Evolutionary conservation across 306 rosid species (phyloP).

Genomic region (Cucurbita pepo): DNA sequence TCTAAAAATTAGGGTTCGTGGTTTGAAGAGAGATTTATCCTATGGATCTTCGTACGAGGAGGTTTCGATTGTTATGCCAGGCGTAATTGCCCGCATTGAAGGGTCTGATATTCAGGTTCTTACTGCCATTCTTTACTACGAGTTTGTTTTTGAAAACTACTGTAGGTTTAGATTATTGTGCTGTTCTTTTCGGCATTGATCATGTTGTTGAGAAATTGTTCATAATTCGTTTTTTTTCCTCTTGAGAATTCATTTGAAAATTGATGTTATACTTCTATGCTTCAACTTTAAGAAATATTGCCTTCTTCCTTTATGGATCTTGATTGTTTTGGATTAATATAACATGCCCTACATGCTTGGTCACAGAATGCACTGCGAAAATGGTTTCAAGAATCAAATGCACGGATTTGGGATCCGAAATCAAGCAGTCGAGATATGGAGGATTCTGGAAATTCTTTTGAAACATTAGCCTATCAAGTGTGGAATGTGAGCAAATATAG

Average conservation of each 20-base stretch:
- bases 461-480: constrained; percentile 50
- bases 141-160: neutral
- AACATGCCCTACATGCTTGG: constrained; percentile 14
- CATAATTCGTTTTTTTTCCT: neutral
- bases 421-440: constrained; percentile 26
- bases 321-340: constrained; percentile 4
- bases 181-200: neutral
- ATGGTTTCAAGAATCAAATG: constrained; percentile 55
- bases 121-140: neutral
- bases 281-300: neutral
- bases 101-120: constrained; percentile 75
- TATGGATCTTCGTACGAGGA: constrained; percentile 75
- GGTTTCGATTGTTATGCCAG: constrained; percentile 66
- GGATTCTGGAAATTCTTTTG: constrained; percentile 37
- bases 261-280: neutral
- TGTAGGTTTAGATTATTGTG: neutral
- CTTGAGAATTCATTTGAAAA: neutral
- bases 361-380: constrained; percentile 61
- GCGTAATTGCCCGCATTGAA: constrained; percentile 76
- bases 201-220: neutral
- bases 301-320: neutral
- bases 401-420: constrained; percentile 48
- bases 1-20: constrained; percentile 70
- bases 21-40: constrained; percentile 68
- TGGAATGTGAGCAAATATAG: constrained; percentile 91